Base-by-base conservation (phyloP, 768 basidiomycete genomes). In the Mycena kentingensis region DNA sequence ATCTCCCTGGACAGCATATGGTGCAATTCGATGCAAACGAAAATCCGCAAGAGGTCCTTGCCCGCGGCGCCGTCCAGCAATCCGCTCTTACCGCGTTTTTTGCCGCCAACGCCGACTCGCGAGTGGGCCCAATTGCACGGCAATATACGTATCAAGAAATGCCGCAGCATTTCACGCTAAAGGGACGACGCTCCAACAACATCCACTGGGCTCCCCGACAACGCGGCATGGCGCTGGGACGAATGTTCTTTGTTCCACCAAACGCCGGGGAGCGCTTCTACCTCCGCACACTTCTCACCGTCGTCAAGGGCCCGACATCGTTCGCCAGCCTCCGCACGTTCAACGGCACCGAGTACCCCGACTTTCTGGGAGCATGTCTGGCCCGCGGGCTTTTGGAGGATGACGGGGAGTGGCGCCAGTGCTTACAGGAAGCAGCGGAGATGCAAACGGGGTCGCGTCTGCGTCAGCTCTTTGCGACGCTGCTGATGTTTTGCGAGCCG, bases 361-460 rank as follows among this genome's bases (percentile, higher is more conserved):
- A 63, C 8, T 64, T 50, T 37, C 48, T 54, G n/a, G 57, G 54
- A 15, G 66, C 67, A 6, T 68, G 66, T 37, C 25, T 66, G 19
- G 69, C 66, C 4, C 49, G 61, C 4, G 73, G 73, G 0, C 60
- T 75, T 0, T 49, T 73, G 2, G 65, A 73, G 39, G 69, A 76
- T 63, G 75, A 79, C 61, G 55, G 63, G 0, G 77, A 79, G 57
- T 77, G 73, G 73, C 24, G 51, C 0, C 55, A 46, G 12, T 77
- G 75, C 46, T 54, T 77, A 0, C 15, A 60, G 13, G 76, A 77
- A 36, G 76, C 73, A 2, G 37, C 60, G 6, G 25, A 25, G 2
- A 70, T 74, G 51, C 60, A 69, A 21, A 70, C 70, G 10, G 74
- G 73, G 3, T 3, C 21, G 25, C 57, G 61, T 2, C 60, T 75